Evolutionary conservation across 1,284 basidiomycete species (phyloP).

Genomic region (Fereydounia khargensis): DNA sequence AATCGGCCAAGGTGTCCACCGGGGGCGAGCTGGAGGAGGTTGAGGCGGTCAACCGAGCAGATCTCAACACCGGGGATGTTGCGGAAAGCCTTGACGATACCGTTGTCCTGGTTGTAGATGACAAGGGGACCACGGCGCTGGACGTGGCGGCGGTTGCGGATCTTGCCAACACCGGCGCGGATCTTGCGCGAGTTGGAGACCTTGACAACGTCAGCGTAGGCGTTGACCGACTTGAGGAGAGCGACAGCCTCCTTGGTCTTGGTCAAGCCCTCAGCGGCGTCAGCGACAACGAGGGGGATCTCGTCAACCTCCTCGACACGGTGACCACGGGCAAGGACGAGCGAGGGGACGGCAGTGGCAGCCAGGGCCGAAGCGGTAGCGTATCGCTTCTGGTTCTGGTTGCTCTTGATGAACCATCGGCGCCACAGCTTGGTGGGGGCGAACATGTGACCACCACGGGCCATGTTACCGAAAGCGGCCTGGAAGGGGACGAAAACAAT

Average conservation of each 20-base stretch:
- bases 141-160: constrained; percentile 93
- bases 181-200: constrained; percentile 96
- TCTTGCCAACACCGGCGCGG: constrained; percentile 95
- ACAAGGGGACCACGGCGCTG: constrained; percentile 96
- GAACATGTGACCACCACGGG: constrained; percentile 94
- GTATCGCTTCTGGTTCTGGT: constrained; percentile 98
- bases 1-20: constrained; percentile 99
- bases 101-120: constrained; percentile 97
- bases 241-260: constrained; percentile 98
- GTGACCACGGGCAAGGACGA: constrained; percentile 98
- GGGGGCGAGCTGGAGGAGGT: constrained; percentile 97
- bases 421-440: constrained; percentile 99
- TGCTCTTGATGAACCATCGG: constrained; percentile 99
- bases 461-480: constrained; percentile 82
- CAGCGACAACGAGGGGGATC: constrained; percentile 87
- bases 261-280: constrained; percentile 76
- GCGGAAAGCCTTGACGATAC: constrained; percentile 96
- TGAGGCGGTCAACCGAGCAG: constrained; percentile 89
- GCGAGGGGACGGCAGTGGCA: constrained; percentile 93
- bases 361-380: constrained; percentile 97
- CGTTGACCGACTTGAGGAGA: constrained; percentile 76
- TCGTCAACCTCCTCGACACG: constrained; percentile 97
- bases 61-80: constrained; percentile 98
- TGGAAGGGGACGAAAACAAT: no score
- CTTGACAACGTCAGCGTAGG: constrained; percentile 92